phyloP scores from a whole-genome alignment of 805 yeast species.

The Peterozyma xylosa region DNA sequence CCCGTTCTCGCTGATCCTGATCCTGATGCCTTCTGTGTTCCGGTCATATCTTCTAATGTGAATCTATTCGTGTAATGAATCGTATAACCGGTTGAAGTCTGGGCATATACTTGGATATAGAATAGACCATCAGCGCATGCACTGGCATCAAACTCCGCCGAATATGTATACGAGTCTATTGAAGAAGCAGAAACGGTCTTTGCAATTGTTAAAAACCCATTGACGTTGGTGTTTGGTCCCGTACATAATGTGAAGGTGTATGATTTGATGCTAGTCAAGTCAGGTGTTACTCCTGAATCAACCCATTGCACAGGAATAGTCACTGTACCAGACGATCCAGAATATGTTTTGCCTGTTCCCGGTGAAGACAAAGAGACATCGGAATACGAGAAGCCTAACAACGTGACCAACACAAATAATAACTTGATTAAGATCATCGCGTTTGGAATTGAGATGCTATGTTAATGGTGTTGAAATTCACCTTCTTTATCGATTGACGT shows the following conservation, averaged over 20 bases:
- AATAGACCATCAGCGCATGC: constrained; percentile 59
- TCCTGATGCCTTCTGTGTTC: constrained; percentile 45
- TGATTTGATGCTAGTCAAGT: constrained; percentile 30
- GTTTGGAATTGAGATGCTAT: too few species aligned
- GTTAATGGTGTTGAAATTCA: too few species aligned
- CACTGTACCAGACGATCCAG: constrained; percentile 29
- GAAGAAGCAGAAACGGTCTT: constrained; percentile 20
- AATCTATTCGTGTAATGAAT: constrained; percentile 68
- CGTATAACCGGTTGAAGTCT: constrained; percentile 34
- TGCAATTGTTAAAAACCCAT: constrained; percentile 27
- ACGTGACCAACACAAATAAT: too few species aligned
- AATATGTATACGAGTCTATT: constrained; percentile 27
- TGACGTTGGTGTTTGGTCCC: constrained; percentile 49
- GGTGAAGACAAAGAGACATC: constrained; percentile 43
- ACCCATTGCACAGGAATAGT: constrained; percentile 44
- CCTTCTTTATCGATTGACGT: too few species aligned
- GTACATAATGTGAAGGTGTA: constrained; percentile 58
- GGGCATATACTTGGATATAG: constrained; percentile 62
- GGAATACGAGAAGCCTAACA: constrained; percentile 18
- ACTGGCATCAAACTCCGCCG: constrained; percentile 33
- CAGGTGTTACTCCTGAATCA: constrained; percentile 44
- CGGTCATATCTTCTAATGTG: constrained; percentile 63
- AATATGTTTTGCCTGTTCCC: constrained; percentile 25
- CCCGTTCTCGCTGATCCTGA: constrained; percentile 36
- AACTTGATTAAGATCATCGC: too few species aligned